phyloP scores from a whole-genome alignment of 495 filamentous ascomycete species.

The Podospora tetraspora region DNA sequence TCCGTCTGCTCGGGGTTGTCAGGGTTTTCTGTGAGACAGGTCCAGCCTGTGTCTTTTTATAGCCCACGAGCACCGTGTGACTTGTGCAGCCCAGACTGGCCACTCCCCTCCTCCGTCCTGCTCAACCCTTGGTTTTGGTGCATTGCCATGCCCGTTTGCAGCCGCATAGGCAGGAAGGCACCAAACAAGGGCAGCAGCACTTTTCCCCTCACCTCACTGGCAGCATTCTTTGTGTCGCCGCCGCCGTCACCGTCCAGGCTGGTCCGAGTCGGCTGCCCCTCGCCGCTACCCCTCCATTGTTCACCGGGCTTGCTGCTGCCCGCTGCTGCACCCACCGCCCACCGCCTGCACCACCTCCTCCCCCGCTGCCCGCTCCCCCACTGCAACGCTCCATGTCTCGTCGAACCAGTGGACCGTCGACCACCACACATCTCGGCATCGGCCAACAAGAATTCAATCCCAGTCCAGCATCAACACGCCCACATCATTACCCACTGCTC shows the following conservation, averaged over 20 bases:
- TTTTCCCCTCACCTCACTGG: not conserved
- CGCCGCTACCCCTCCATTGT: not conserved
- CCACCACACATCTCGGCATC: not conserved
- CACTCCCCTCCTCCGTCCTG: not conserved
- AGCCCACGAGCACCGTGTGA: slow-evolving; percentile 1
- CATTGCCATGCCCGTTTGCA: not conserved
- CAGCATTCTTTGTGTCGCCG: not conserved
- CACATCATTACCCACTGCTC: not conserved
- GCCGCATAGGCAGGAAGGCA: not conserved
- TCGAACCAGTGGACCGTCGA: not conserved
- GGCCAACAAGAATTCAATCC: not conserved
- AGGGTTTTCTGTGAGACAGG: not conserved
- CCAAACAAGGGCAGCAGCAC: not conserved
- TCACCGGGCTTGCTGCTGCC: not conserved
- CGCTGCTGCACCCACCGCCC: not conserved
- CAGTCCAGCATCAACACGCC: not conserved
- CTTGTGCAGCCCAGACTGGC: slow-evolving; percentile 1
- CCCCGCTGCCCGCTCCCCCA: too few relatives aligned
- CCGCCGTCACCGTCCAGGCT: not conserved
- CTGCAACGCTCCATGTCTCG: not conserved
- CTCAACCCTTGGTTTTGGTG: too few relatives aligned
- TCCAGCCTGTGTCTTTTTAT: slow-evolving; percentile 1
- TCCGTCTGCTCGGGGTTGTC: not conserved
- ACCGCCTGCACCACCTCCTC: not conserved
- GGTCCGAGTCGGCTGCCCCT: not conserved